Evolutionary conservation across 805 yeast genomes (phyloP).

Genomic region (Lipomyces oligophaga): DNA sequence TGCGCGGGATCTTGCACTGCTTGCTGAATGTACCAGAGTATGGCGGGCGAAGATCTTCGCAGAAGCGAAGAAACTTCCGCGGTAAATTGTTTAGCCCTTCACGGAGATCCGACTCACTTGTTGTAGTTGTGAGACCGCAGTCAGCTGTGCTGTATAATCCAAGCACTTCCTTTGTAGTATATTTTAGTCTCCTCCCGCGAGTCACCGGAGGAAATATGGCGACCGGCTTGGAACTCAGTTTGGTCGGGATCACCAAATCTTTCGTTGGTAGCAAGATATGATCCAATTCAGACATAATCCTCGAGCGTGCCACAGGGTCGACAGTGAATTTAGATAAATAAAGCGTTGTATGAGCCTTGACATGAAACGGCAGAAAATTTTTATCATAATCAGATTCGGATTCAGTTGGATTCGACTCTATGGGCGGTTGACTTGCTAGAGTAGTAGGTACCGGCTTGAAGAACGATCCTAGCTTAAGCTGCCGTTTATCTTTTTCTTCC

Average conservation of each 20-base stretch:
- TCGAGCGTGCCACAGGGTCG: not conserved
- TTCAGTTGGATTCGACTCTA: not conserved
- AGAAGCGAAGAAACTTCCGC: constrained; percentile 38
- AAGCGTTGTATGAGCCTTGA: constrained; percentile 32
- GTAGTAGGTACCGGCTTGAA: constrained; percentile 8
- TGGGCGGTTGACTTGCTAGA: not conserved
- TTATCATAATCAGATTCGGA: constrained; percentile 32
- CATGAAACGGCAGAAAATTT: constrained; percentile 37
- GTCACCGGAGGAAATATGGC: constrained; percentile 6
- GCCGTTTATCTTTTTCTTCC: constrained; percentile 28
- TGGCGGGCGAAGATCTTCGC: constrained; percentile 53
- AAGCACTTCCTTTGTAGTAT: constrained; percentile 29
- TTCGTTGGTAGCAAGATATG: not conserved
- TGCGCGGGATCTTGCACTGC: constrained; percentile 22
- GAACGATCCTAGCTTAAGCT: constrained; percentile 22
- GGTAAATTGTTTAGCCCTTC: constrained; percentile 32
- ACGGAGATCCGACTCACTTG: constrained; percentile 25
- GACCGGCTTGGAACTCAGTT: not conserved
- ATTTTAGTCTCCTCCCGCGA: constrained; percentile 30
- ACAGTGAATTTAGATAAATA: constrained; percentile 18
- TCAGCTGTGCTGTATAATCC: constrained; percentile 18
- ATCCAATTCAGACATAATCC: constrained; percentile 6
- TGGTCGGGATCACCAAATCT: constrained; percentile 3
- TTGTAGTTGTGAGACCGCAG: constrained; percentile 5
- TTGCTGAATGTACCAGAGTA: constrained; percentile 53